A percentile compares a stretch with the other conserved stretches of the same genome.
phyloP scores from a whole-genome alignment of 164 flowering plant species.

The Berberis thunbergii region DNA sequence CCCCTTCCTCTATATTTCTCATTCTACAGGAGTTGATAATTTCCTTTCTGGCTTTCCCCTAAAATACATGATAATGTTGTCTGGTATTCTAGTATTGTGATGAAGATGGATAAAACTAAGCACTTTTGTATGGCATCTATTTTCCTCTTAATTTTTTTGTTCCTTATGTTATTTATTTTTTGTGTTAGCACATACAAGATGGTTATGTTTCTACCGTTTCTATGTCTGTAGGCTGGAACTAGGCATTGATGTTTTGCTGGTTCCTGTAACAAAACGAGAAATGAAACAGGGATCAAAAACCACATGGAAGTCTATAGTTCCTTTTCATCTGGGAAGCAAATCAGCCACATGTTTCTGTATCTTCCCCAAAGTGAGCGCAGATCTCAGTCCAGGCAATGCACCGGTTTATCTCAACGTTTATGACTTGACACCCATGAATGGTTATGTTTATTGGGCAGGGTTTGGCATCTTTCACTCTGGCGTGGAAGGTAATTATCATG shows the following conservation, averaged over 20 bases:
- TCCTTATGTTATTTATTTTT: neutral
- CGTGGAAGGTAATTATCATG: too few species aligned
- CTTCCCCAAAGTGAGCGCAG: slow-evolving; percentile 52
- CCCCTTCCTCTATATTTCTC: neutral
- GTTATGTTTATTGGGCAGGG: slow-evolving; percentile 86
- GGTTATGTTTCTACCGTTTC: slow-evolving; percentile 1
- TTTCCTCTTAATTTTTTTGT: neutral
- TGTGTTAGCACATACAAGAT: neutral
- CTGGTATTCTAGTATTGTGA: neutral
- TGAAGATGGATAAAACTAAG: too few species aligned
- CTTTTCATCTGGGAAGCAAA: slow-evolving; percentile 43
- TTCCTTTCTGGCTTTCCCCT: neutral
- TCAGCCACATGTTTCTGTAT: slow-evolving; percentile 59
- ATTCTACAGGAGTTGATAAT: neutral
- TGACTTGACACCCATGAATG: slow-evolving; percentile 90
- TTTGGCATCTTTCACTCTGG: slow-evolving; percentile 36
- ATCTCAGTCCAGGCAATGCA: slow-evolving; percentile 42
- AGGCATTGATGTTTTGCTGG: slow-evolving; percentile 12
- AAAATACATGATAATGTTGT: neutral
- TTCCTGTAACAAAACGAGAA: slow-evolving; percentile 10
- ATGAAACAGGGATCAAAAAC: slow-evolving; percentile 61
- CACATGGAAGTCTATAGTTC: slow-evolving; percentile 51
- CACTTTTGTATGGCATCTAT: neutral
- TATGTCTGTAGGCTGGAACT: slow-evolving; percentile 17
- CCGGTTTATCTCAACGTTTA: slow-evolving; percentile 93